A percentile compares a stretch with the other conserved stretches of the same genome.
Conservation (phyloP, 371 early-diverging fungal genomes). For the Mortierella sp. region DNA sequence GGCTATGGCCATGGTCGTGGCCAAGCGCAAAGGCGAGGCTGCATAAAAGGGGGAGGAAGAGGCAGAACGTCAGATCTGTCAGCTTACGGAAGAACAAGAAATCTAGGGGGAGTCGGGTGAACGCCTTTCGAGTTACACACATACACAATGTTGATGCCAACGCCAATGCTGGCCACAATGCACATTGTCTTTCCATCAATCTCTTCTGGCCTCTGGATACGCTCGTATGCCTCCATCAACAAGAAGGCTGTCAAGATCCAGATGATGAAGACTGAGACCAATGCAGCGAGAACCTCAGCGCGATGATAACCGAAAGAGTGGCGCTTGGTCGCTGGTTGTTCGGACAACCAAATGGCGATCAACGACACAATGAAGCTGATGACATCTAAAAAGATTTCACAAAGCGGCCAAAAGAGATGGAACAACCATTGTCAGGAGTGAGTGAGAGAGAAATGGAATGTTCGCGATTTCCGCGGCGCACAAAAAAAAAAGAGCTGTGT, state of each 20-base stretch:
- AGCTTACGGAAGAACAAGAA: not conserved
- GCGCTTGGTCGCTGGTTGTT: constrained; percentile 75
- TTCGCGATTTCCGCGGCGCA: too few species aligned
- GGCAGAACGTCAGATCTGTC: too few species aligned
- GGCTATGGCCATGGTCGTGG: constrained; percentile 37
- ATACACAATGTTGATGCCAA: constrained; percentile 82
- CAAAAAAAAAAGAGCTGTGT: not conserved
- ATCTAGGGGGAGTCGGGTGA: too few species aligned
- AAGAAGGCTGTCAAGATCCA: constrained; percentile 84
- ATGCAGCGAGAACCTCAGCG: constrained; percentile 87
- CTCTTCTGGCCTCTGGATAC: constrained; percentile 73
- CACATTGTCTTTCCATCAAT: constrained; percentile 87
- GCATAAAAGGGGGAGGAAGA: constrained; percentile 3
- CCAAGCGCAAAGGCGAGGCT: constrained; percentile 53
- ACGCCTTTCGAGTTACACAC: constrained; percentile 23
- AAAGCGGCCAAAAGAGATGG: not conserved
- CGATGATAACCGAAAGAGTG: constrained; percentile 89
- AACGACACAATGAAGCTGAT: constrained; percentile 80
- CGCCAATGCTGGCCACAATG: constrained; percentile 74
- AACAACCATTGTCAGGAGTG: too few species aligned
- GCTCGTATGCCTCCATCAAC: constrained; percentile 80
- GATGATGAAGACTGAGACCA: constrained; percentile 82
- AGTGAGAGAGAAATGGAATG: too few species aligned
- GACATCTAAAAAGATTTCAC: constrained; percentile 57
- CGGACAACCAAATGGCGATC: constrained; percentile 75